A percentile compares a stretch with the other conserved stretches of the same genome.
Conservation (phyloP, 2,329 filamentous ascomycete species). For the Pseudocercospora pini-densiflorae region DNA sequence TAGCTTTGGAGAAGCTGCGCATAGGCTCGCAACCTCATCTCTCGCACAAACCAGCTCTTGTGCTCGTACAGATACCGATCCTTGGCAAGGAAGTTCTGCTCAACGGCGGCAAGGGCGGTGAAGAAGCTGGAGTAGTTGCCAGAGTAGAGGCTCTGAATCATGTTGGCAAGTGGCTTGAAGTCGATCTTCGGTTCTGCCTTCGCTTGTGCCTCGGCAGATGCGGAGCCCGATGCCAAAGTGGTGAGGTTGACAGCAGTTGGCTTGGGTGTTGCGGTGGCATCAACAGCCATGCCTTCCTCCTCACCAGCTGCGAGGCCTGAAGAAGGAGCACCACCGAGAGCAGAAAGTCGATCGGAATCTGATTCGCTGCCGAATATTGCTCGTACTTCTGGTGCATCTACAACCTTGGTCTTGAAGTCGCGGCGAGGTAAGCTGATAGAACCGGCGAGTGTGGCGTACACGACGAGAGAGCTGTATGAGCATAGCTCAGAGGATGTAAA, state of each 20-base stretch:
- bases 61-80: slow-evolving; percentile 97
- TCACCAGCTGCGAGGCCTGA: slow-evolving; percentile 78
- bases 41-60: slow-evolving; percentile 94
- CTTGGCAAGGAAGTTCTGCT: slow-evolving; percentile 90
- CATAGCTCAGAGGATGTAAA: slow-evolving; percentile 99
- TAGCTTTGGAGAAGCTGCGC: slow-evolving; percentile 98
- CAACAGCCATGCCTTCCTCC: slow-evolving; percentile 66
- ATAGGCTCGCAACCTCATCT: slow-evolving; percentile 96
- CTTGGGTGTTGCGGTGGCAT: slow-evolving; percentile 42
- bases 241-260: slow-evolving; percentile 86
- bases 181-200: slow-evolving; percentile 83
- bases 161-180: slow-evolving; percentile 82
- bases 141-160: slow-evolving; percentile 90
- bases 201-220: slow-evolving; percentile 62
- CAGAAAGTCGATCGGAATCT: slow-evolving; percentile 83
- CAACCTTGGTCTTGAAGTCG: slow-evolving; percentile 99
- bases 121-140: slow-evolving; percentile 97
- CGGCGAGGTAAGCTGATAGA: slow-evolving; percentile 94
- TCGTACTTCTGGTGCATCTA: slow-evolving; percentile 97
- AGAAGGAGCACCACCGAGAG: slow-evolving; percentile 78
- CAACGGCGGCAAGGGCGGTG: slow-evolving; percentile 82
- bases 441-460: slow-evolving; percentile 94
- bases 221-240: slow-evolving; percentile 69
- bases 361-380: slow-evolving; percentile 80
- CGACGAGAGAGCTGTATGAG: slow-evolving; percentile 91